Evolutionary conservation across 495 filamentous ascomycete species (phyloP), one percentile per base, ranked within the genome.

Genomic region (Massariosphaeria phaeospora): DNA sequence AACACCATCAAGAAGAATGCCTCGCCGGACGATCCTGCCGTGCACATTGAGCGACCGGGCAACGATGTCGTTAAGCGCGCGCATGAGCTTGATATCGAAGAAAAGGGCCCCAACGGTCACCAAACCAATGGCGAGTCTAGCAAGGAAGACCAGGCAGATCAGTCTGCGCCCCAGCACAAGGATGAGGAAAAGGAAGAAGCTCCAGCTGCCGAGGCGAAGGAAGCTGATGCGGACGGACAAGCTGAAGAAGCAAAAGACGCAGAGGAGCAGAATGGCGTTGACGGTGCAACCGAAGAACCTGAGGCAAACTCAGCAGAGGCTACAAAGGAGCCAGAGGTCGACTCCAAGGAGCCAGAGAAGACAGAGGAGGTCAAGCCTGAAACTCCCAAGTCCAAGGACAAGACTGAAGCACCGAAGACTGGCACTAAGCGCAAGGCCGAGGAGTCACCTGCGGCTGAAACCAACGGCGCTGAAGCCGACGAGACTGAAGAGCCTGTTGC

Each of bases 51-150:
- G 49, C 72, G 81, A 17, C 61, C 72, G 4, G 81, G 82, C 27
- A 82, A 85, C 62, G 81, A 84, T 65, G 82, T 82, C 33, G 81
- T 83, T 29, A 84, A 84, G 66, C 69, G 70, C 44, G 74, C 77
- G 18, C 73, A 69, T 55, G 80, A 83, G 64, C 66, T 81, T 24
- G 70, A 67, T 40, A 47, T 66, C 23, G 62, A 67, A 18, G 49
- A 67, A 13, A 59, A 58, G 20, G 63, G 52, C 15, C 48, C 48
- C n/a, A 47, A 47, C 17, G 40, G 40, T n/a, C 65, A 70, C 42
- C 66, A 62, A 23, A 62, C 52, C 24, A 68, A 68, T 44, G 65
- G 67, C 34, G 66, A 68, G 45, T 55, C 61, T 4, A 58, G 62
- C 55, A 64, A 66, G 15, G 38, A 45, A 10, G 59, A 57, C 23